Conservation (phyloP, 495 filamentous ascomycete species). For the Thermothielavioides terrestris region DNA sequence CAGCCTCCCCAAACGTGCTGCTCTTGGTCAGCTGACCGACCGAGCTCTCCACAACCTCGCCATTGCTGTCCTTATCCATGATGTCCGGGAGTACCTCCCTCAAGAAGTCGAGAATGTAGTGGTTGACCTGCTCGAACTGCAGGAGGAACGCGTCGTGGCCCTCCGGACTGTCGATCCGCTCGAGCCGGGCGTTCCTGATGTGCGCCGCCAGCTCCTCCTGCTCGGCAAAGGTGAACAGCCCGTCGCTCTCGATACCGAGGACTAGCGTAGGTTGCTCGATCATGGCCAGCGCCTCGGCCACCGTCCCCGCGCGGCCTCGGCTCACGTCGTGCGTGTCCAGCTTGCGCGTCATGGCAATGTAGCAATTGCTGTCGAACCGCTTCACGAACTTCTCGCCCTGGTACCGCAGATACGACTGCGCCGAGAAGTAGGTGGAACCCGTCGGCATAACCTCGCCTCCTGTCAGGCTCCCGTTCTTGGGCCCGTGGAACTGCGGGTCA, state of each 20-base stretch:
- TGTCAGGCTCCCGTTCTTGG: slow-evolving; percentile 31
- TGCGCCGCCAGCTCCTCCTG: slow-evolving; percentile 82
- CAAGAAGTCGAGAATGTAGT: slow-evolving; percentile 76
- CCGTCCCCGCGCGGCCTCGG: slow-evolving; percentile 53
- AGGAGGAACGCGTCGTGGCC: slow-evolving; percentile 95
- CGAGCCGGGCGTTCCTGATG: slow-evolving; percentile 67
- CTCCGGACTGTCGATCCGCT: slow-evolving; percentile 85
- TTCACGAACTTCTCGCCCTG: slow-evolving; percentile 95
- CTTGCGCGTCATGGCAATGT: slow-evolving; percentile 97
- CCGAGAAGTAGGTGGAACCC: slow-evolving; percentile 85
- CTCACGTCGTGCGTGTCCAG: slow-evolving; percentile 97
- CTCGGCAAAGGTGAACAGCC: slow-evolving; percentile 92
- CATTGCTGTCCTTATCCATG: slow-evolving; percentile 55
- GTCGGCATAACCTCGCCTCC: slow-evolving; percentile 40
- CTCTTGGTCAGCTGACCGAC: slow-evolving; percentile 57
- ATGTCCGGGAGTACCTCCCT: slow-evolving; percentile 75
- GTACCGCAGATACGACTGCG: slow-evolving; percentile 96
- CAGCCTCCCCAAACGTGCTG: slow-evolving; percentile 87
- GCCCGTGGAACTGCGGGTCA: slow-evolving; percentile 74
- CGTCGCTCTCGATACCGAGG: slow-evolving; percentile 87
- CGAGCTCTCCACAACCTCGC: slow-evolving; percentile 32
- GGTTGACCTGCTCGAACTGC: slow-evolving; percentile 95
- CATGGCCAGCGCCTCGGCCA: slow-evolving; percentile 64
- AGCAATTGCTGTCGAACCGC: slow-evolving; percentile 95
- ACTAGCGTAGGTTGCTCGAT: slow-evolving; percentile 85